Evolutionary conservation across 768 basidiomycete genomes (phyloP).

Genomic region (Omphalotus guepiniiformis): DNA sequence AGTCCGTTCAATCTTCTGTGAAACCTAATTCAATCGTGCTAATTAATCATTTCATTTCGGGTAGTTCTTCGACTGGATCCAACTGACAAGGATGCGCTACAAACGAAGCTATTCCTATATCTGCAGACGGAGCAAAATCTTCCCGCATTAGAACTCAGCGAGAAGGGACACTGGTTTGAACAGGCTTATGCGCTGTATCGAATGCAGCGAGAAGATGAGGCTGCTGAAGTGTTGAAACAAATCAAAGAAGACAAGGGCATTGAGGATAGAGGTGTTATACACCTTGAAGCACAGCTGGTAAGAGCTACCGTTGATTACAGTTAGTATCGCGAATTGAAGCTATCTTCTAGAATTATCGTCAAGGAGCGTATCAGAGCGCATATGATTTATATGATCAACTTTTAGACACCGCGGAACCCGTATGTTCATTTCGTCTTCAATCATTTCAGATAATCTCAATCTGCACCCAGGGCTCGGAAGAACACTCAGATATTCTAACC

Average conservation of each 20-base stretch:
- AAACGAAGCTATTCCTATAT: slow-evolving; percentile 84
- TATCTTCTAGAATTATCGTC: slow-evolving; percentile 62
- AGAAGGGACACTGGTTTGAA: slow-evolving; percentile 51
- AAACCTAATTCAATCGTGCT: slow-evolving; percentile 12
- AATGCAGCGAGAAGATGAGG: slow-evolving; percentile 71
- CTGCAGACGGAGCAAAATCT: slow-evolving; percentile 83
- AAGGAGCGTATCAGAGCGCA: slow-evolving; percentile 68
- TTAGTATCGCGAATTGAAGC: slow-evolving; percentile 15
- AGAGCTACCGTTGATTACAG: slow-evolving; percentile 23
- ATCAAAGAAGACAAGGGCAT: slow-evolving; percentile 42
- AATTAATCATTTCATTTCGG: not conserved
- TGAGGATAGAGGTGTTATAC: slow-evolving; percentile 62
- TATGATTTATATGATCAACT: slow-evolving; percentile 79
- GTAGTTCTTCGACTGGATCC: slow-evolving; percentile 71
- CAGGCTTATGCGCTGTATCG: slow-evolving; percentile 82
- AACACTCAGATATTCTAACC: slow-evolving; percentile 81
- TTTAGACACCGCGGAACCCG: slow-evolving; percentile 72
- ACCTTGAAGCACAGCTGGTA: slow-evolving; percentile 88
- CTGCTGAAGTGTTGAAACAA: slow-evolving; percentile 44
- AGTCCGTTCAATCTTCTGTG: slow-evolving; percentile 45
- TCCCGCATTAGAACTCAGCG: slow-evolving; percentile 61
- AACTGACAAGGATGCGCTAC: slow-evolving; percentile 63
- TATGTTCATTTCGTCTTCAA: slow-evolving; percentile 34
- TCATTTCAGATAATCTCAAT: not conserved
- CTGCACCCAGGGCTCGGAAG: slow-evolving; percentile 65